Evolutionary conservation across 192 early-diverging fungal species (phyloP).

Genomic region (Coemansia sp.): DNA sequence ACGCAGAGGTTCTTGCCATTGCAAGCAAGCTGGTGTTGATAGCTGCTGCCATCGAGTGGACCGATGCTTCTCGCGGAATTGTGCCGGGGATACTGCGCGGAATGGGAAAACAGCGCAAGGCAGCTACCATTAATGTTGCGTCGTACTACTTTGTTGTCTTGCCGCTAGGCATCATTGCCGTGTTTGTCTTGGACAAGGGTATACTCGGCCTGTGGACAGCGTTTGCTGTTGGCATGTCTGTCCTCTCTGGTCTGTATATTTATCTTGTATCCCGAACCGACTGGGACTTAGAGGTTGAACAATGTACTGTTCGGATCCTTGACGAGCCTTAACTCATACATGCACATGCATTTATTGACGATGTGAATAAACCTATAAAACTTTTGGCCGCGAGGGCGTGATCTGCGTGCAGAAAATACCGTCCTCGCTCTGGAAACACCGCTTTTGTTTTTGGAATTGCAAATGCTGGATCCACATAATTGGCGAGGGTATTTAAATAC

Average conservation of each 20-base stretch:
- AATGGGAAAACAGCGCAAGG: conserved; percentile 51
- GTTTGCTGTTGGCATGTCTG: conserved; percentile 34
- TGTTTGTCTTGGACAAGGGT: conserved; percentile 23
- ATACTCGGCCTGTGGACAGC: conserved; percentile 39
- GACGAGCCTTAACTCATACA: background rate
- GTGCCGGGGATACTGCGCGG: conserved; percentile 58
- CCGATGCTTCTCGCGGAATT: conserved; percentile 57
- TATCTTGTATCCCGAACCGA: conserved; percentile 4
- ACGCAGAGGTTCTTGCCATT: conserved; percentile 20
- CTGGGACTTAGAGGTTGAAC: conserved; percentile 27
- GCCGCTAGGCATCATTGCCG: conserved; percentile 41
- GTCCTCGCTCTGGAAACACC: too few species aligned
- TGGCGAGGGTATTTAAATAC: too few species aligned
- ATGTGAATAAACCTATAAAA: background rate
- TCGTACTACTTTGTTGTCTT: conserved; percentile 53
- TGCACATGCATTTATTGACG: background rate
- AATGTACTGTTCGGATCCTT: conserved; percentile 15
- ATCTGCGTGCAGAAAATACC: too few species aligned
- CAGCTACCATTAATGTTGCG: conserved; percentile 49
- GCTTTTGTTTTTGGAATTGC: too few species aligned
- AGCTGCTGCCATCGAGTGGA: conserved; percentile 34
- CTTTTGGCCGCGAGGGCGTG: too few species aligned
- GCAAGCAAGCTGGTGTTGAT: conserved; percentile 27
- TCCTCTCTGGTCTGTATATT: conserved; percentile 26
- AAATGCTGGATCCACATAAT: too few species aligned